Conservation (phyloP, 2,329 filamentous ascomycete genomes). For the Cladosporium colombiae region DNA sequence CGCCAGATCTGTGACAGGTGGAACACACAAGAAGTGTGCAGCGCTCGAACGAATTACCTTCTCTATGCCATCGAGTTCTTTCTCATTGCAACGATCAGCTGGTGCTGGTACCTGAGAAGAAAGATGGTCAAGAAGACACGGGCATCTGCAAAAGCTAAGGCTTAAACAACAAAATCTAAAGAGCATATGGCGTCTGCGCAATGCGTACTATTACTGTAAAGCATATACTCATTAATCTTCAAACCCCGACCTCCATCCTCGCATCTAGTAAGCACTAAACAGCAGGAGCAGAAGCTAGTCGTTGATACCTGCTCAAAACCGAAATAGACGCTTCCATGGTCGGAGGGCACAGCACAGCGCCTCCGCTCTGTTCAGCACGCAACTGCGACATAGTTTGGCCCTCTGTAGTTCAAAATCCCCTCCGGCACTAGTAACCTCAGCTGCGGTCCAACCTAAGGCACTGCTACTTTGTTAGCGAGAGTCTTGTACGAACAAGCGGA, state of each 20-base stretch:
- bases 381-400: too few relatives aligned
- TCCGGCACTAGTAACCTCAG: conserved; percentile 70
- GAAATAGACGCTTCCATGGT: too few relatives aligned
- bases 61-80: neutral
- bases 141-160: neutral
- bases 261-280: neutral
- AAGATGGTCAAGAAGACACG: neutral
- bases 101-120: neutral
- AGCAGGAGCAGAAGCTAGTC: too few relatives aligned
- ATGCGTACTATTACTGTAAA: neutral
- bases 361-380: too few relatives aligned
- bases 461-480: conserved; percentile 52
- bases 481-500: too few relatives aligned
- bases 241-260: neutral
- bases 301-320: too few relatives aligned
- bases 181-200: neutral
- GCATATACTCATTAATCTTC: neutral
- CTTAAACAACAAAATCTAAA: neutral
- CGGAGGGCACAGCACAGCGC: too few relatives aligned
- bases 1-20: neutral
- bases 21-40: neutral
- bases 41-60: neutral
- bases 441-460: conserved; percentile 65
- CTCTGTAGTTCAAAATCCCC: conserved; percentile 66
- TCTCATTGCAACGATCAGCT: neutral